Conservation (phyloP, 1,284 basidiomycete genomes). For the Cryptococcus sp. region DNA sequence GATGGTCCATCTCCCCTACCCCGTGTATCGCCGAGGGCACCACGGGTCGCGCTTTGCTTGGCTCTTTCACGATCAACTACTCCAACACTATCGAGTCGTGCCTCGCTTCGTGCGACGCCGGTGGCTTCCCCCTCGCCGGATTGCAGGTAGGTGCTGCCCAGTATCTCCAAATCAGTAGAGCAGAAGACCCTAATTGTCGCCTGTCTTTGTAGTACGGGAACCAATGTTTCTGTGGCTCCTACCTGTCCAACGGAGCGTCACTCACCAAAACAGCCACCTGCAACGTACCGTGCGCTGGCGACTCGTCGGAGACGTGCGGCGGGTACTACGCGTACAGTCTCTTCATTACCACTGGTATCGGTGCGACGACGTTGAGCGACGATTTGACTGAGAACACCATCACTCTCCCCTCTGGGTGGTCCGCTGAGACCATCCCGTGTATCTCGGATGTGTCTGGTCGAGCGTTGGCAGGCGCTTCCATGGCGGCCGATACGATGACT, state of each 20-base stretch:
- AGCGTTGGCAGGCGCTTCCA: conserved; percentile 27
- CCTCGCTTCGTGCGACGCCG: conserved; percentile 33
- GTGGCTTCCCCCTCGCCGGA: conserved; percentile 42
- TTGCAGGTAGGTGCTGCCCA: conserved; percentile 22
- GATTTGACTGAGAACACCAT: conserved; percentile 14
- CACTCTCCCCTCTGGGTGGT: conserved; percentile 14
- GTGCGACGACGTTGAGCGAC: conserved; percentile 17
- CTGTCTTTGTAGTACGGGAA: conserved; percentile 20
- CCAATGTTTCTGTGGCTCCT: conserved; percentile 40
- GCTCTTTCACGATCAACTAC: conserved; percentile 13
- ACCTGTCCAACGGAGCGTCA: conserved; percentile 26
- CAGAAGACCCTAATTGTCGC: no score
- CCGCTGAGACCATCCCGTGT: conserved; percentile 16
- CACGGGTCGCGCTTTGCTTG: conserved; percentile 28
- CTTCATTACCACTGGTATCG: conserved; percentile 18
- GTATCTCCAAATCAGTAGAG: background rate
- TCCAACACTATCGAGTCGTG: conserved; percentile 27
- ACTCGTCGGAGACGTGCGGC: conserved; percentile 28
- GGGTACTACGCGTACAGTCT: conserved; percentile 27
- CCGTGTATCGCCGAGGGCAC: conserved; percentile 36
- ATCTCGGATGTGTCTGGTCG: conserved; percentile 25
- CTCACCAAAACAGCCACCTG: conserved; percentile 23
- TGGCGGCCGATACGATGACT: conserved; percentile 21
- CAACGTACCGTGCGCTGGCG: conserved; percentile 32
- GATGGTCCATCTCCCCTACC: conserved; percentile 18